phyloP scores from a whole-genome alignment of 2,329 filamentous ascomycete genomes.

The Cryphonectria radicalis region DNA sequence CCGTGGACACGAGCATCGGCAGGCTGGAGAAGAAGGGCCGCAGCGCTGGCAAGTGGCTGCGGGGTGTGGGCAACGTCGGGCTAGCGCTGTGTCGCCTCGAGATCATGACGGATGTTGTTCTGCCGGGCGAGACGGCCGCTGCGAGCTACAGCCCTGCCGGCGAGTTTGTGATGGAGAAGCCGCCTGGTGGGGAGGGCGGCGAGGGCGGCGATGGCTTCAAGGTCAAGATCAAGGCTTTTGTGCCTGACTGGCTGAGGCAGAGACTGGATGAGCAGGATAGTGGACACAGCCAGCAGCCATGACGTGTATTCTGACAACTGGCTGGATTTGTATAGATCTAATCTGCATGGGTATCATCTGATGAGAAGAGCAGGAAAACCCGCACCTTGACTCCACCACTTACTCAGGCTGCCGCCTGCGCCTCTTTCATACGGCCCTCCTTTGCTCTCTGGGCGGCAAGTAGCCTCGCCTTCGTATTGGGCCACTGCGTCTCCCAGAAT shows the following conservation, averaged over 20 bases:
- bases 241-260: conserved; percentile 73
- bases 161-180: conserved; percentile 59
- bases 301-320: background rate
- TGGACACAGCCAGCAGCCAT: background rate
- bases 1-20: conserved; percentile 53
- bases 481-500: conserved; percentile 29
- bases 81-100: conserved; percentile 86
- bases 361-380: conserved; percentile 19
- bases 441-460: conserved; percentile 63
- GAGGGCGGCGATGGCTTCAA: conserved; percentile 51
- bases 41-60: conserved; percentile 80
- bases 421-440: conserved; percentile 53
- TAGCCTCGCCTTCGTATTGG: conserved; percentile 56
- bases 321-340: background rate
- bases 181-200: conserved; percentile 47
- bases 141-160: conserved; percentile 65
- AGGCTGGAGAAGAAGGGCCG: conserved; percentile 63
- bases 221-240: conserved; percentile 75
- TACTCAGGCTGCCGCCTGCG: conserved; percentile 43
- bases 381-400: conserved; percentile 19
- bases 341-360: conserved; percentile 27
- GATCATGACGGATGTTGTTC: conserved; percentile 80
- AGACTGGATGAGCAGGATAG: conserved; percentile 41
- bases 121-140: conserved; percentile 70
- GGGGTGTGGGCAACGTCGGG: conserved; percentile 81